Evolutionary conservation across 2,329 filamentous ascomycete species (phyloP), one percentile per base, ranked within the genome.

Genomic region (Calonectria hawksworthii): DNA sequence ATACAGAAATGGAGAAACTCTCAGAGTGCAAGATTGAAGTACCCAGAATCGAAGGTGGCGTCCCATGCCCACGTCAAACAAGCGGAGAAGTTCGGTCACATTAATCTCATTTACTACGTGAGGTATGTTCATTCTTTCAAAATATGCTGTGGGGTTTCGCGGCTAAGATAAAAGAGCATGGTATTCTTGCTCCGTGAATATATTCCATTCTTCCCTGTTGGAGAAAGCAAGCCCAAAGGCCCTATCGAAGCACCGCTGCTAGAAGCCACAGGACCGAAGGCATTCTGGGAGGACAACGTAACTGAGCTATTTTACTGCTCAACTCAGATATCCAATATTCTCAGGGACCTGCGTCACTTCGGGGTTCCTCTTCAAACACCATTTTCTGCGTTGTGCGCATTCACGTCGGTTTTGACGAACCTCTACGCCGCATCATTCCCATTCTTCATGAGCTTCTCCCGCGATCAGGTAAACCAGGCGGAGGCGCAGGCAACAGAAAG

Each of bases 31-130:
- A 16, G 77, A 11, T 69, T 81, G n/a, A 79, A 54, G 7, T 81
- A 81, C 36, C 80, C 80, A 7, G 76, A 69, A 4, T 78, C 78
- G 0, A 81, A 76, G 0, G 75, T 78, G 0, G 80, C 79, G 0
- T 75, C 79, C 3, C 80, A 81, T 68, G 78, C 80, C 2, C 80
- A 81, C 52, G 61, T 78, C 2, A 77, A 79, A 21, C 80, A 80
- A 4, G 80, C 77, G 1, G 80, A 81, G 65, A 75, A 69, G 16
- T 81, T 81, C 41, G 80, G 79, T 2, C 79, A 80, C 18, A 72
- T 81, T 28, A 81, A 80, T 34, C 28, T 81, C 10, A 76, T 81
- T 0, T 81, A 81, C 73, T 81, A 81, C 38, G 56, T 81, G 44
- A 80, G 78, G 80, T 80, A 23, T 68, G 56, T 6, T 2, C 0